These are phyloP conservation scores for Allium sativum DNA, from an alignment of 106 monocot species.

Conservation along the genomic window DNA sequence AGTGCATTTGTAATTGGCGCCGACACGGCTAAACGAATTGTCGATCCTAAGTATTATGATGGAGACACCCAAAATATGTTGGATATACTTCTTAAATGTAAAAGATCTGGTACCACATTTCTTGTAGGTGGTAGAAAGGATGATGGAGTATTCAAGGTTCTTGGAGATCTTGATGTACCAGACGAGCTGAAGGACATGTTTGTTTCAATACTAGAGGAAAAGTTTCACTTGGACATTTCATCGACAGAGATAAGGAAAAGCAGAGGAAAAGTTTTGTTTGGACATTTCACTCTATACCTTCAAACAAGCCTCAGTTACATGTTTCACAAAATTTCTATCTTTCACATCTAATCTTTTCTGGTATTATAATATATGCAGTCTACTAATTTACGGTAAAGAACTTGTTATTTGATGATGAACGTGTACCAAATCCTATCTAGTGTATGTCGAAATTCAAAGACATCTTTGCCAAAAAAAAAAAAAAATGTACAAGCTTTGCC, in stretches of 20 bases:
- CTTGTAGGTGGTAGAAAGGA: constrained; percentile 77
- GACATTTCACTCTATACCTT: background rate
- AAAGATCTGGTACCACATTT: constrained; percentile 54
- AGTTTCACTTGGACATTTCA: constrained; percentile 79
- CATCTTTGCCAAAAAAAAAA: no score
- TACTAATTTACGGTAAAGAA: no score
- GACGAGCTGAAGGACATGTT: constrained; percentile 71
- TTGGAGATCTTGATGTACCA: constrained; percentile 81
- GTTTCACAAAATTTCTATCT: no score
- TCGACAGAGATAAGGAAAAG: constrained; percentile 78
- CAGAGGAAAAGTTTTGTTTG: constrained; percentile 8
- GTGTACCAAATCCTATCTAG: no score
- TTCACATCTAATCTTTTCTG: no score
- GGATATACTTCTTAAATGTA: constrained; percentile 61
- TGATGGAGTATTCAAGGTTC: constrained; percentile 92
- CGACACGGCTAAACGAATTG: constrained; percentile 80
- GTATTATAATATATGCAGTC: no score
- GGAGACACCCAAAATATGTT: constrained; percentile 51
- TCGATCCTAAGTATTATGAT: constrained; percentile 86
- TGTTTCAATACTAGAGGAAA: constrained; percentile 67
- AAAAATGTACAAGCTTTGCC: no score
- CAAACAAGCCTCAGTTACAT: no score
- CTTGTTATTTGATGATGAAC: no score
- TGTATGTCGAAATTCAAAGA: no score
- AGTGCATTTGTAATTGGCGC: constrained; percentile 93